Base-by-base conservation (phyloP, 2,329 filamentous ascomycete species). In the Fusarium continuum region DNA sequence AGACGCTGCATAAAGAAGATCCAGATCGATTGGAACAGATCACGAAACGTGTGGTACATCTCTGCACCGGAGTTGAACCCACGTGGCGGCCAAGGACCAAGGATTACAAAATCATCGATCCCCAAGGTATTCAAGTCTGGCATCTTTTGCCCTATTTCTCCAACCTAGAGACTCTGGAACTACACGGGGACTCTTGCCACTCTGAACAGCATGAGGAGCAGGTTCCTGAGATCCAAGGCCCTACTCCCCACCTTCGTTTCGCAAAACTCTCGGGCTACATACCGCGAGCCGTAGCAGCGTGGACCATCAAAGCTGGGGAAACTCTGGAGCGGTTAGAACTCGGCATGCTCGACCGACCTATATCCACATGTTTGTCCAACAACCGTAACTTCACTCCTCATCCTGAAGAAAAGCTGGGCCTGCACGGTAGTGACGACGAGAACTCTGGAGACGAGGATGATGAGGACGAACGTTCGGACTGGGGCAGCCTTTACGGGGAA, bases 291-390 rank as follows among this genome's bases (percentile, higher is more conserved):
- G 26, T 69, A 1, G 41, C 64, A 4, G 13, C 31, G 8, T 69
- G 66, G 66, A 19, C 55, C 1, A 19, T 69, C 2, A 29, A 5
- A 16, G 32, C 26, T 0, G 25, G 29, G 3, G 31, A 50, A 2
- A 60, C 41, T 1, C 22, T 69, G 0, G 60, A 69, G 3, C 55
- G 66, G 0, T 2, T 69, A 0, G 64, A 69, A 26, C 47, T 69
- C 1, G 51, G 44, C 11, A 63, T 69, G 56, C 2, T 69, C 3
- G 66, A 67, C 10, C 46, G 55, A 1, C 43, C 49, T 0, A 44
- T 60, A 2, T 39, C 40, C 2, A 49, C 40, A 13, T 14, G 6
- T 1, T 3, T 11, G n/a, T 4, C 22, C 1, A 1, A n/a, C 3
- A 2, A 19, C 4, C n/a, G n/a, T 4, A 3, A 3, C 0, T 35